Percentiles rank a stretch among this genome's conserved stretches.
Conservation (phyloP, 2,329 filamentous ascomycete genomes). For the Ophiocordyceps polyrhachis-furcata region DNA sequence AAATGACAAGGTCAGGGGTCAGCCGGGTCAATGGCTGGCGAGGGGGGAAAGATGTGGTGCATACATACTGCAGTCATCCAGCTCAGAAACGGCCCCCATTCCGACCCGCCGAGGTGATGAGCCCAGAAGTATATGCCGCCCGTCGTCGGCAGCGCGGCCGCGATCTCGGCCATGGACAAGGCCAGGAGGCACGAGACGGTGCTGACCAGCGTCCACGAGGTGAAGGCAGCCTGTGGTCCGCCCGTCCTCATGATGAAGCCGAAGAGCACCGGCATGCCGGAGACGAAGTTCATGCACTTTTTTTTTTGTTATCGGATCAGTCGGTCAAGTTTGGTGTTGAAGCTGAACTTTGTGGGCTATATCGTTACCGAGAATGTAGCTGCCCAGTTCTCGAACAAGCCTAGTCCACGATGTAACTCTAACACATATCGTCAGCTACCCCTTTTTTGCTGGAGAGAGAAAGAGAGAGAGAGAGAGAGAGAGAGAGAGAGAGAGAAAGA, state of each 20-base stretch:
- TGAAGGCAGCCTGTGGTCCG: conserved; percentile 1
- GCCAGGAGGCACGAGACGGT: conserved; percentile 1
- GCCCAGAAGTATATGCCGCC: conserved; percentile 2
- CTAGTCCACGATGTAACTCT: conserved; percentile 1
- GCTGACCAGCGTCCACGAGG: conserved; percentile 1
- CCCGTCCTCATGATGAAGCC: conserved; percentile 2
- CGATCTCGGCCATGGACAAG: conserved; percentile 2
- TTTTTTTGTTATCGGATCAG: neutral
- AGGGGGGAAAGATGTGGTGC: neutral
- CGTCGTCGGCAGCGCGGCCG: conserved; percentile 1
- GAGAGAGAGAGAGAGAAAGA: too few relatives aligned
- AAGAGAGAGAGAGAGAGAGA: too few relatives aligned
- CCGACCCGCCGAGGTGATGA: neutral
- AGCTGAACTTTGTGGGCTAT: neutral
- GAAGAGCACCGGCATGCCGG: conserved; percentile 2
- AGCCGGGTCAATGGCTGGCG: neutral
- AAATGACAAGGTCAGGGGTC: neutral
- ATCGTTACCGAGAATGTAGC: conserved; percentile 1
- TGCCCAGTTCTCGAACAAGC: conserved; percentile 3
- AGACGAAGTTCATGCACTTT: conserved; percentile 3
- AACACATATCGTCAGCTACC: too few relatives aligned
- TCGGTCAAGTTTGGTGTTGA: too few relatives aligned
- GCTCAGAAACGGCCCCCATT: conserved; percentile 2
- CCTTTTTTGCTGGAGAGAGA: too few relatives aligned
- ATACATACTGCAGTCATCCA: conserved; percentile 2